These are phyloP conservation scores for Penicillium sp. DNA, from an alignment of 2,329 filamentous ascomycete species.

Conservation along the genomic window DNA sequence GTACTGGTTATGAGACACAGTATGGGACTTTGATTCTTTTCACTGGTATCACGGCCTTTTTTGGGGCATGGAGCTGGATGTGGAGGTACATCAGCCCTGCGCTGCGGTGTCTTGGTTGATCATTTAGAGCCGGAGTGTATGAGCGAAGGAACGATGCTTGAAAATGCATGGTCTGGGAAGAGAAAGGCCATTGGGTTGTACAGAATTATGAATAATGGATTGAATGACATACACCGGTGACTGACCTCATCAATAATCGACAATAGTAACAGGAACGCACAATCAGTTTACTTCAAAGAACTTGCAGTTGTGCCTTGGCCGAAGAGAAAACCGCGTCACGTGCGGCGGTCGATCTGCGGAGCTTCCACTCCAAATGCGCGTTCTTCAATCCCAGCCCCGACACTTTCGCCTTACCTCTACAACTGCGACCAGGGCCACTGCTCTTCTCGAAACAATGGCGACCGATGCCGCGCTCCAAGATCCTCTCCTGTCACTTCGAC, in stretches of 20 bases:
- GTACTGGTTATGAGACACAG: slow-evolving; percentile 49
- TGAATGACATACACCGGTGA: neutral
- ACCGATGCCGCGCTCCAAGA: slow-evolving; percentile 58
- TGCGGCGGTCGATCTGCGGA: slow-evolving; percentile 12
- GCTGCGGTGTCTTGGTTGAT: slow-evolving; percentile 9
- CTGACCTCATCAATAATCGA: too few relatives aligned
- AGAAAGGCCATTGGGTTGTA: neutral
- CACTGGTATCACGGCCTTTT: slow-evolving; percentile 52
- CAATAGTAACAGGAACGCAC: too few relatives aligned
- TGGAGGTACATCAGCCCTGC: slow-evolving; percentile 22
- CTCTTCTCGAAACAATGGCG: slow-evolving; percentile 48
- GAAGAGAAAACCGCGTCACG: slow-evolving; percentile 11
- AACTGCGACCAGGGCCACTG: slow-evolving; percentile 22
- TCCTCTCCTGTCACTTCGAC: slow-evolving; percentile 76
- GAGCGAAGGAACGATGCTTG: neutral
- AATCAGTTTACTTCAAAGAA: neutral
- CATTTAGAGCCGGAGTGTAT: neutral
- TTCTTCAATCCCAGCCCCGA: slow-evolving; percentile 10
- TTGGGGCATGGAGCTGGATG: slow-evolving; percentile 43
- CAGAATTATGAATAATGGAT: neutral
- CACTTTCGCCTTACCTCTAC: neutral
- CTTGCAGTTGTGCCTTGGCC: too few relatives aligned
- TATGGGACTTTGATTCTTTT: slow-evolving; percentile 56
- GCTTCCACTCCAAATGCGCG: slow-evolving; percentile 16
- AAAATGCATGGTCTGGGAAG: neutral